Percentiles rank a stretch among this genome's conserved stretches.
Evolutionary conservation across 306 rosid genomes (phyloP).

Genomic region (Sicyos edulis): DNA sequence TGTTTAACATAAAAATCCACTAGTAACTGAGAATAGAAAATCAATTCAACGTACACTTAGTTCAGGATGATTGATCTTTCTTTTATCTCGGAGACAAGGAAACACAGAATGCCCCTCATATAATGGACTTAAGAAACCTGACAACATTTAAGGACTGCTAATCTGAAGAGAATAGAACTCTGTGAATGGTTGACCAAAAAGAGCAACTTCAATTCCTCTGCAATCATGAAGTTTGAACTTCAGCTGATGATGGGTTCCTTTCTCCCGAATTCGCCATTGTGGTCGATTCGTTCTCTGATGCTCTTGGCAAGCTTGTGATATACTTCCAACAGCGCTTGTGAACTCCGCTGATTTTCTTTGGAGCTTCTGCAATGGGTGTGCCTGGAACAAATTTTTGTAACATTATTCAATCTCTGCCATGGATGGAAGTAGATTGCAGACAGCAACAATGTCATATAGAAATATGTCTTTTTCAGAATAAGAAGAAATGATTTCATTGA

Average conservation of each 20-base stretch:
- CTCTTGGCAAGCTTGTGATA: slow-evolving; percentile 40
- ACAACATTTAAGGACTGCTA: background rate
- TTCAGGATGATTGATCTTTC: slow-evolving; percentile 14
- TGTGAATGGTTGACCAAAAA: slow-evolving; percentile 4
- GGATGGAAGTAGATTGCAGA: background rate
- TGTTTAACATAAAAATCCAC: background rate
- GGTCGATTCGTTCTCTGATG: slow-evolving; percentile 25
- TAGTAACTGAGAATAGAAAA: background rate
- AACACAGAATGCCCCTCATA: background rate
- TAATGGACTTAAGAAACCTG: background rate
- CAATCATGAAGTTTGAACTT: slow-evolving; percentile 36
- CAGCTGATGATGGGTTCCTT: slow-evolving; percentile 41
- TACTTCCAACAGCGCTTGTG: slow-evolving; percentile 98
- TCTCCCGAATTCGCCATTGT: slow-evolving; percentile 37
- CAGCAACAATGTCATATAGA: background rate
- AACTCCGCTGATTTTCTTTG: slow-evolving; percentile 91
- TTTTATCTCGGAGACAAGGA: background rate
- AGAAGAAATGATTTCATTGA: too few relatives aligned
- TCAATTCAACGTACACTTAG: background rate
- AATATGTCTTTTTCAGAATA: background rate
- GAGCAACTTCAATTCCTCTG: background rate
- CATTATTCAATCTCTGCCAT: background rate
- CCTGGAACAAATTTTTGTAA: slow-evolving; percentile 47
- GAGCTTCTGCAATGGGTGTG: slow-evolving; percentile 50
- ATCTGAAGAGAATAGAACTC: slow-evolving; percentile 2